Percentiles rank a stretch among this genome's conserved stretches.
Evolutionary conservation across 768 basidiomycete species (phyloP).

Genomic region (Pholiota conissans): DNA sequence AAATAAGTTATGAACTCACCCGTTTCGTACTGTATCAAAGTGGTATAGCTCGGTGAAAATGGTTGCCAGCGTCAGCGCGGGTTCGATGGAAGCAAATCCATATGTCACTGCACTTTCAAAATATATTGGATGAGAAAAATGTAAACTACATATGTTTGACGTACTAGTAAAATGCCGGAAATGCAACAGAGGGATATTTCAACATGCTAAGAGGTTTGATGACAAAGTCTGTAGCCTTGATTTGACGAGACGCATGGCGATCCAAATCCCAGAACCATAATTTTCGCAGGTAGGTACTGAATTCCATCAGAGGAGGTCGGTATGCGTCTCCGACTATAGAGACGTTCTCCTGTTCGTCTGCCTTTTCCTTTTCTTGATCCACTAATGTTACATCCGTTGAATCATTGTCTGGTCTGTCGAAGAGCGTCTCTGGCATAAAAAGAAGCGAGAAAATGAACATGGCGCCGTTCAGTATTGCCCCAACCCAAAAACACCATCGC

Average conservation of each 20-base stretch:
- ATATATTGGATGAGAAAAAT: background rate
- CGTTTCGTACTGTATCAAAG: conserved; percentile 38
- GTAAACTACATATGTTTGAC: background rate
- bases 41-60: conserved; percentile 38
- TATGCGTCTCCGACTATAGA: conserved; percentile 19
- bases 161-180: conserved; percentile 38
- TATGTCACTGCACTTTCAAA: conserved; percentile 31
- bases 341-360: conserved; percentile 11
- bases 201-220: conserved; percentile 37
- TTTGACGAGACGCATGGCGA: conserved; percentile 25
- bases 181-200: conserved; percentile 38
- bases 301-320: conserved; percentile 25
- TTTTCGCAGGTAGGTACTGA: conserved; percentile 25
- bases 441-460: conserved; percentile 41
- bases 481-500: conserved; percentile 46
- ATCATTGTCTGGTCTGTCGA: conserved; percentile 26
- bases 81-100: conserved; percentile 40
- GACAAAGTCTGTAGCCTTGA: conserved; percentile 28
- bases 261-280: conserved; percentile 32
- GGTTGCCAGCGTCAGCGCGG: conserved; percentile 37
- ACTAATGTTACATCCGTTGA: conserved; percentile 9
- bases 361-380: conserved; percentile 12
- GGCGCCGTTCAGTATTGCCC: conserved; percentile 17
- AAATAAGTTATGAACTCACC: conserved; percentile 18
- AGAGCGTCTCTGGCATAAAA: conserved; percentile 43